A percentile compares a stretch with the other conserved stretches of the same genome.
These are phyloP conservation scores for Cylindrotheca fusiformis DNA, from an alignment of 108 stramenopile genomes.

Conservation along the genomic window DNA sequence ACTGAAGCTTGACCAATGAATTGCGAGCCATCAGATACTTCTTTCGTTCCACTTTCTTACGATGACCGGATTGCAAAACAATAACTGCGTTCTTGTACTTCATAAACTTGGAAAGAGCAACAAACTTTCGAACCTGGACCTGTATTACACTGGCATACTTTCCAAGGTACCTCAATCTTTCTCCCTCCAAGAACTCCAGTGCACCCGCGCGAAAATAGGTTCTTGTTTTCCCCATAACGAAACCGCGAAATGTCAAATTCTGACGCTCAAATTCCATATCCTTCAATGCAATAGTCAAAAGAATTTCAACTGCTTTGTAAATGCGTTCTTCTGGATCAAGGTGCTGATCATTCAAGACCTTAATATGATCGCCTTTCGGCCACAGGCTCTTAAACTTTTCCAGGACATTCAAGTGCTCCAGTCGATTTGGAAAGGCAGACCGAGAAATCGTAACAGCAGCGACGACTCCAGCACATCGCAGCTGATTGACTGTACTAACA, in stretches of 20 bases:
- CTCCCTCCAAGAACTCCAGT: conserved; percentile 79
- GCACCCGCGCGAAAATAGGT: conserved; percentile 89
- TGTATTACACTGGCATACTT: conserved; percentile 61
- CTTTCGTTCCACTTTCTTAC: conserved; percentile 27
- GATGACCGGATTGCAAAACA: conserved; percentile 43
- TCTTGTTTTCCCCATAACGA: conserved; percentile 82
- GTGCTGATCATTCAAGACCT: conserved; percentile 17
- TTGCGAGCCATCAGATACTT: conserved; percentile 41
- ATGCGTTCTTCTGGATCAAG: conserved; percentile 12
- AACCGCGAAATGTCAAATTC: conserved; percentile 36
- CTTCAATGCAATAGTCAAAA: conserved; percentile 27
- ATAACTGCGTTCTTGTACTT: conserved; percentile 37
- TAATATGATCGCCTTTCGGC: conserved; percentile 30
- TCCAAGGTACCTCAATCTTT: conserved; percentile 62
- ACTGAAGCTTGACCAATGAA: conserved; percentile 60
- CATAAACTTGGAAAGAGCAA: conserved; percentile 28
- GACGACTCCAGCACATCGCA: conserved; percentile 94
- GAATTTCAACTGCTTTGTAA: conserved; percentile 17
- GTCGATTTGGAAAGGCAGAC: conserved; percentile 94
- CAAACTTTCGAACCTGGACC: conserved; percentile 44
- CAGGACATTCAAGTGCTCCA: conserved; percentile 78
- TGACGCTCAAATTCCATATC: conserved; percentile 27
- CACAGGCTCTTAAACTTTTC: conserved; percentile 77
- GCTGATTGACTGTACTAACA: conserved; percentile 85
- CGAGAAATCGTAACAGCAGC: conserved; percentile 94